Conservation (phyloP, 2,329 filamentous ascomycete species). For the Microsporum ferrugineum region DNA sequence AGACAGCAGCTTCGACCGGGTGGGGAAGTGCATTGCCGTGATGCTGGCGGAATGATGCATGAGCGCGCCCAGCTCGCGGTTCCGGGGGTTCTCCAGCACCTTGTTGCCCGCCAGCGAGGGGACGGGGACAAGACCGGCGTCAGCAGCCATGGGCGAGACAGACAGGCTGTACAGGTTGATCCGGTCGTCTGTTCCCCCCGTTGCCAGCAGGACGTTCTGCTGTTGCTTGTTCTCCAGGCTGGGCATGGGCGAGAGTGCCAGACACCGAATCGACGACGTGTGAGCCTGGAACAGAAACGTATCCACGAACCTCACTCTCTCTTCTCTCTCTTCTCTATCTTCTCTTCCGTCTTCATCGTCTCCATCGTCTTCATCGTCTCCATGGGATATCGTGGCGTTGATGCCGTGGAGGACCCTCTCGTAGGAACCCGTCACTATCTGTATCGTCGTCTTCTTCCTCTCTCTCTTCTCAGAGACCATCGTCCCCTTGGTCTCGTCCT, state of each 20-base stretch:
- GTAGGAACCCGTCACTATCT: slow-evolving; percentile 88
- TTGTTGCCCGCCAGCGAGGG: slow-evolving; percentile 59
- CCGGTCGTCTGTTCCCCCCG: slow-evolving; percentile 82
- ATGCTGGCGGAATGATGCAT: slow-evolving; percentile 77
- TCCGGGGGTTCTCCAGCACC: slow-evolving; percentile 72
- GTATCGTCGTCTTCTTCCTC: slow-evolving; percentile 48
- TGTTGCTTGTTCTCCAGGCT: slow-evolving; percentile 42
- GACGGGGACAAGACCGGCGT: slow-evolving; percentile 46
- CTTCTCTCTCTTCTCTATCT: slow-evolving; percentile 13
- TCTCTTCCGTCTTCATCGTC: background rate
- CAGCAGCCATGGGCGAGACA: slow-evolving; percentile 49
- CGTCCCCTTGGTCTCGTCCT: background rate
- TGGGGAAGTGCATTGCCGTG: slow-evolving; percentile 69
- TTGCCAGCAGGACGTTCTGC: slow-evolving; percentile 79
- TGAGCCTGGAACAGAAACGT: slow-evolving; percentile 95
- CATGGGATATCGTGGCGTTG: slow-evolving; percentile 49
- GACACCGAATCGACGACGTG: slow-evolving; percentile 73
- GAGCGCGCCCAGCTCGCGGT: slow-evolving; percentile 76
- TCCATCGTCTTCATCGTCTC: background rate
- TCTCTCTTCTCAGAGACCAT: slow-evolving; percentile 10
- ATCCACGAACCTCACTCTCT: slow-evolving; percentile 61
- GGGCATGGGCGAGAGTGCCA: slow-evolving; percentile 72
- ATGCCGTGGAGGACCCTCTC: slow-evolving; percentile 86
- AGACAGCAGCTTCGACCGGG: slow-evolving; percentile 76
- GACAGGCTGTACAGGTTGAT: slow-evolving; percentile 91